Evolutionary conservation across 208 protist genomes (phyloP), one percentile per base, ranked within the genome.

Genomic region (Trypanosoma avium): DNA sequence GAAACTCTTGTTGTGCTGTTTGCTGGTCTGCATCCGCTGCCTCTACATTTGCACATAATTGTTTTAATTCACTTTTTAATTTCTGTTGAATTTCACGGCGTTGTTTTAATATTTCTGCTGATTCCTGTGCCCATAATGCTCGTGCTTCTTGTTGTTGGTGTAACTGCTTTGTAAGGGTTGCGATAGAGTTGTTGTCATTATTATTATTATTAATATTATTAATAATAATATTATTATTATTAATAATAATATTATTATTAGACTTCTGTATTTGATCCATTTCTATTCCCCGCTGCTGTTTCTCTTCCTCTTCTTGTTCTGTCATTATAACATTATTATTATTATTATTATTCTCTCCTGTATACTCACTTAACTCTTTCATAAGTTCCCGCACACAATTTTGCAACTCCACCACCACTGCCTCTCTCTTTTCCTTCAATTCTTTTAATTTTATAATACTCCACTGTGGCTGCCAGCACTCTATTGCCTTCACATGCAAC

Each of bases 41-140:
- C 56, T 88, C 82, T 21, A 83, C 79, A 13, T 63, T 59, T 4
- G 57, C 22, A 61, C 81, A 87, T 2, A 83, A 61, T 47, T 42
- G 35, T 40, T 62, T 36, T 6, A 87, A 50, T 8, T 29, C 46
- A 8, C 38, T 48, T 45, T 75, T 80, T 38, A 86, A 45, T 15
- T 27, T 43, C 40, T 57, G 65, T 42, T 64, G 64, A 22, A 42
- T 35, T 35, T 29, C 46, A 26, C 59, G 74, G 9, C 58, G 49
- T 22, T 27, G 35, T n/a, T 42, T 21, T 19, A 68, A 49, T 33
- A 24, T 47, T 1, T 26, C 32, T 7, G 46, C 55, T 35, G 10
- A 30, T 19, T 45, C n/a, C 2, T n/a, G n/a, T 8, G 50, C 58
- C 17, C 45, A 54, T 35, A 70, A 1, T 32, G 46, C 56, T 62